Evolutionary conservation across 192 early-diverging fungal genomes (phyloP).

Genomic region (Coemansia furcata): DNA sequence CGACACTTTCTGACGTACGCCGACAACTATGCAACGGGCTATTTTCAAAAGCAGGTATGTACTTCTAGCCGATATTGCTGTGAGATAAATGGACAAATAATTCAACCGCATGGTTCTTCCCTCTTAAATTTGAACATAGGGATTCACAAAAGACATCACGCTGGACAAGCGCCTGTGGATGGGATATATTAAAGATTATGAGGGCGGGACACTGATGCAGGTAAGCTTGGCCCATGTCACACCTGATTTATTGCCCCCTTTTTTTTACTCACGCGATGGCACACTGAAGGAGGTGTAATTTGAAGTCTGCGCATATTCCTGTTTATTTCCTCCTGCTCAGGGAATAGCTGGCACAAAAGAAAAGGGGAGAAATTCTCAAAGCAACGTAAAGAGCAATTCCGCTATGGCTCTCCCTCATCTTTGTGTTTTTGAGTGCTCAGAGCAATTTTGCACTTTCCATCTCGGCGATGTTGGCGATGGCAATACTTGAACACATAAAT

Average conservation of each 20-base stretch:
- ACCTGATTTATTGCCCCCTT: background rate
- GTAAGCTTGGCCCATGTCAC: constrained; percentile 16
- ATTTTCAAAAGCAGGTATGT: constrained; percentile 90
- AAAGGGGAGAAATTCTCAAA: background rate
- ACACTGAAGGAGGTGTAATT: background rate
- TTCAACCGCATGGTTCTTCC: background rate
- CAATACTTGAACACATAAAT: background rate
- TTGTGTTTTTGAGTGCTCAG: background rate
- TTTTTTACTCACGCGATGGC: background rate
- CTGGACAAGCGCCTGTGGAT: constrained; percentile 92
- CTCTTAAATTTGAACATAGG: constrained; percentile 39
- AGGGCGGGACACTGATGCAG: constrained; percentile 96
- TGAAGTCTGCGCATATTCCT: background rate
- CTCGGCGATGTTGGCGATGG: background rate
- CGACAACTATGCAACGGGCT: constrained; percentile 98
- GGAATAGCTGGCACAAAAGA: background rate
- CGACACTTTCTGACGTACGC: constrained; percentile 96
- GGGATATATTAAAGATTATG: constrained; percentile 99
- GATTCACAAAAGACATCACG: constrained; percentile 96
- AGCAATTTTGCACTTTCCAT: background rate
- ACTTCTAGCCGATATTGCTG: background rate
- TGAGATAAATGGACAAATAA: background rate
- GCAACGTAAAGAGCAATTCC: background rate
- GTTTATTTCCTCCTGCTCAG: background rate
- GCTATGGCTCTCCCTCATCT: background rate